Evolutionary conservation across 768 basidiomycete species (phyloP).

Genomic region (Guyanaporus albipodus): DNA sequence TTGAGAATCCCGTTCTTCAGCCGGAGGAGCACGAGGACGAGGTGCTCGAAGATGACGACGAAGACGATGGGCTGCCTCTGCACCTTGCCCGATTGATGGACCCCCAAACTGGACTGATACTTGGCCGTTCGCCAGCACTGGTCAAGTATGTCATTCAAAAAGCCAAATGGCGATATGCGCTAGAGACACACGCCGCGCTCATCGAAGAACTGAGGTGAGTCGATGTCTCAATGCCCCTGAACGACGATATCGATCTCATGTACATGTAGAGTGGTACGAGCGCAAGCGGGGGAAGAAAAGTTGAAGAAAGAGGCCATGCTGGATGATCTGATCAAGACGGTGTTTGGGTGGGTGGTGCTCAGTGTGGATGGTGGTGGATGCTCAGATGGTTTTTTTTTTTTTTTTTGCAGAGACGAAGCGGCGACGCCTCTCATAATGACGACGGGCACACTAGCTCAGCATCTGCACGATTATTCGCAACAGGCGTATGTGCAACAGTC

Average conservation of each 20-base stretch:
- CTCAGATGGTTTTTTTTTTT: no score
- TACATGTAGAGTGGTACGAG: conserved; percentile 37
- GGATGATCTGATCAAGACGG: conserved; percentile 45
- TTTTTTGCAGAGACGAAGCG: conserved; percentile 25
- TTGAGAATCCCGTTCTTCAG: conserved; percentile 20
- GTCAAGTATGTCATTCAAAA: conserved; percentile 66
- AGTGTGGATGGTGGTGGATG: neutral
- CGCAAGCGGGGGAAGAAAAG: conserved; percentile 49
- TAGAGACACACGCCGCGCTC: conserved; percentile 64
- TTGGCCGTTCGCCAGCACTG: conserved; percentile 65
- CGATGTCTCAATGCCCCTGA: neutral
- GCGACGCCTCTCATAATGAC: conserved; percentile 14
- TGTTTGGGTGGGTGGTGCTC: conserved; percentile 46
- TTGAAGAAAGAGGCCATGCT: conserved; percentile 60
- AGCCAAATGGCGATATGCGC: conserved; percentile 69
- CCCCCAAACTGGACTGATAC: conserved; percentile 56
- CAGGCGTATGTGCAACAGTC: conserved; percentile 8
- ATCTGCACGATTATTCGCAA: conserved; percentile 5
- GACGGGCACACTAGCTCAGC: conserved; percentile 1
- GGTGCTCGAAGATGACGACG: conserved; percentile 28
- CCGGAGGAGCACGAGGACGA: conserved; percentile 20
- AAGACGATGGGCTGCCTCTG: conserved; percentile 49
- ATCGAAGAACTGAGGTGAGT: conserved; percentile 54
- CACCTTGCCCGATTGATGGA: conserved; percentile 50
- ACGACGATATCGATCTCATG: neutral